phyloP scores from a whole-genome alignment of 2,329 filamentous ascomycete species.

The Aspergillus sp. region DNA sequence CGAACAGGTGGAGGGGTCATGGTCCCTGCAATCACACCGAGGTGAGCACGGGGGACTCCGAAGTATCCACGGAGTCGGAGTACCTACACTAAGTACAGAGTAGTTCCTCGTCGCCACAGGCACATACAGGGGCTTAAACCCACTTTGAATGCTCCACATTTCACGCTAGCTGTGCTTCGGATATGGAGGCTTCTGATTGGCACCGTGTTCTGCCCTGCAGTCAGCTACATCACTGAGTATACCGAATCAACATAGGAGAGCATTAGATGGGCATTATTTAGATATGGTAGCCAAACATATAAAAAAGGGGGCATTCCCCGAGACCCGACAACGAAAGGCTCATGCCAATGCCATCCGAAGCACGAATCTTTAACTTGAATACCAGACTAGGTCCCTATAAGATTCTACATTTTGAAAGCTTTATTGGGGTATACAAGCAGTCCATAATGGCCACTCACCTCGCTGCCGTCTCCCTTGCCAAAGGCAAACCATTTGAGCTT shows the following conservation, averaged over 20 bases:
- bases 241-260: too few relatives aligned
- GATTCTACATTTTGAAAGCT: background rate
- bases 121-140: background rate
- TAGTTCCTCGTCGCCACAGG: background rate
- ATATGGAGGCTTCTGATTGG: slow-evolving; percentile 22
- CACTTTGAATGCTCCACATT: slow-evolving; percentile 11
- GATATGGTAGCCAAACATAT: background rate
- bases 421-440: background rate
- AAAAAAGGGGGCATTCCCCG: background rate
- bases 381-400: background rate
- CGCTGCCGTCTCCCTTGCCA: slow-evolving; percentile 38
- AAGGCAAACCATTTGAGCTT: slow-evolving; percentile 39
- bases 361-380: too few relatives aligned
- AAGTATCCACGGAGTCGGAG: too few relatives aligned
- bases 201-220: too few relatives aligned
- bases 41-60: too few relatives aligned
- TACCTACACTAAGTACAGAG: too few relatives aligned
- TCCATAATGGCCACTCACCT: slow-evolving; percentile 38
- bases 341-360: too few relatives aligned
- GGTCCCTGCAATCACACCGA: too few relatives aligned
- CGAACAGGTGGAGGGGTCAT: background rate
- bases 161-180: slow-evolving; percentile 22
- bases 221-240: too few relatives aligned
- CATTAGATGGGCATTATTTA: too few relatives aligned
- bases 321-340: too few relatives aligned